Base-by-base conservation (phyloP, 2,329 filamentous ascomycete genomes). In the Biscogniauxia sp. region DNA sequence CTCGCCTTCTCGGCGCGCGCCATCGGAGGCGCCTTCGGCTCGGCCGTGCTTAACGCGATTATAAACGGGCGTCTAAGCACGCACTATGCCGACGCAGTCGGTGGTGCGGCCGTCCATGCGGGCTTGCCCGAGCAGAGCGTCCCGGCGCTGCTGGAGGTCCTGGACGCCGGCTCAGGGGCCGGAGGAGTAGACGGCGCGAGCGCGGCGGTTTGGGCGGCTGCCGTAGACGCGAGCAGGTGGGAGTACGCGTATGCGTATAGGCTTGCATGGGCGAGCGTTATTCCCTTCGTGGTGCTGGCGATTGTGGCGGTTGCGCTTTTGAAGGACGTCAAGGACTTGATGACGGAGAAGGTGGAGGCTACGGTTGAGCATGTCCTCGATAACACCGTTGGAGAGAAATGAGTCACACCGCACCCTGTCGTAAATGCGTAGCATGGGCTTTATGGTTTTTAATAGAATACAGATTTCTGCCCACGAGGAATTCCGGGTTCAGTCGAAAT, bases 341-440 rank as follows among this genome's bases (percentile, higher is more conserved):
- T 83, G 80, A 83, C 80, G 17, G 81, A 83, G 63, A 78, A 81
- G 69, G 77, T 84, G 3, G 81, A 84, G 69, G 81, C 80, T 23
- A 82, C 79, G 1, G 79, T 83, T 7, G 81, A 84, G 68, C 74
- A 68, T 37, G 65, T 73, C 37, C 2, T 15, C 13, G 37, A 9
- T 3, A 5, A 45, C 37, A 5, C 37, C 17, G 11, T 7, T 8
- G 11, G 28, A 45, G 37, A 45, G 13, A 45, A 45, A 45, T 5
- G 37, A n/a, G 17, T 17, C n/a, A 7, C 37, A 5, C 37, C 11
- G 15, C 1, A 17, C 17, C n/a, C 23, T 9, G 17, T 17, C 5
- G 17, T 45, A n/a, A n/a, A 45, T 45, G 5, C 5, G 17, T 45
- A 45, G 37, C 37, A 45, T 45, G 11, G 37, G 4, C 37, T 45